These are phyloP conservation scores for Euphrasia confusa DNA, from an alignment of 257 asterid genomes.

Conservation along the genomic window DNA sequence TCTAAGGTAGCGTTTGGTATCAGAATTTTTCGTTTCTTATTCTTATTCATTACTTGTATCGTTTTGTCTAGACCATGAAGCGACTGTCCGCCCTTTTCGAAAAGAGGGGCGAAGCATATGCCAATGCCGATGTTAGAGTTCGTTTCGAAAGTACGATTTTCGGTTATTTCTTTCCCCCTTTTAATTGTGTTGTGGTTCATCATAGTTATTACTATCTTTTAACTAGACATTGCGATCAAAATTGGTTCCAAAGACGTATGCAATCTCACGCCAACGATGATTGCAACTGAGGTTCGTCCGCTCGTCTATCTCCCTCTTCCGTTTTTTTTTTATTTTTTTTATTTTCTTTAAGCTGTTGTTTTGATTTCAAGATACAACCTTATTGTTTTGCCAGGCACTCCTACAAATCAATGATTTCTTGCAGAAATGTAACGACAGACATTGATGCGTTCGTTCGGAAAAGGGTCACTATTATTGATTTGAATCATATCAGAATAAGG, in stretches of 20 bases:
- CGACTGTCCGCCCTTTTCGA: slow-evolving; percentile 56
- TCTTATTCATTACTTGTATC: neutral
- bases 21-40: neutral
- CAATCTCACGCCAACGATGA: slow-evolving; percentile 52
- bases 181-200: neutral
- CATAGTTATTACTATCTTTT: neutral
- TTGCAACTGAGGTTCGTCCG: slow-evolving; percentile 73
- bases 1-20: slow-evolving; percentile 36
- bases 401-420: slow-evolving; percentile 48
- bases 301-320: slow-evolving; percentile 18
- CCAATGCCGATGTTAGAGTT: slow-evolving; percentile 64
- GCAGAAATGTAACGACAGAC: slow-evolving; percentile 28
- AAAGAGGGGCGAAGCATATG: slow-evolving; percentile 80
- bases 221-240: slow-evolving; percentile 59
- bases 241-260: slow-evolving; percentile 54
- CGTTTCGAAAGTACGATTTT: slow-evolving; percentile 62
- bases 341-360: neutral
- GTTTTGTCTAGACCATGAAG: slow-evolving; percentile 55
- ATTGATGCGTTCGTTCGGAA: too few relatives aligned
- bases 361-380: neutral
- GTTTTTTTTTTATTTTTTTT: neutral
- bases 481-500: too few relatives aligned
- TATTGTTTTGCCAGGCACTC: slow-evolving; percentile 50
- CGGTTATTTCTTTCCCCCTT: neutral
- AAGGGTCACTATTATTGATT: too few relatives aligned